These are phyloP conservation scores for Metschnikowia gruessii DNA, from an alignment of 805 yeast genomes.

Conservation along the genomic window DNA sequence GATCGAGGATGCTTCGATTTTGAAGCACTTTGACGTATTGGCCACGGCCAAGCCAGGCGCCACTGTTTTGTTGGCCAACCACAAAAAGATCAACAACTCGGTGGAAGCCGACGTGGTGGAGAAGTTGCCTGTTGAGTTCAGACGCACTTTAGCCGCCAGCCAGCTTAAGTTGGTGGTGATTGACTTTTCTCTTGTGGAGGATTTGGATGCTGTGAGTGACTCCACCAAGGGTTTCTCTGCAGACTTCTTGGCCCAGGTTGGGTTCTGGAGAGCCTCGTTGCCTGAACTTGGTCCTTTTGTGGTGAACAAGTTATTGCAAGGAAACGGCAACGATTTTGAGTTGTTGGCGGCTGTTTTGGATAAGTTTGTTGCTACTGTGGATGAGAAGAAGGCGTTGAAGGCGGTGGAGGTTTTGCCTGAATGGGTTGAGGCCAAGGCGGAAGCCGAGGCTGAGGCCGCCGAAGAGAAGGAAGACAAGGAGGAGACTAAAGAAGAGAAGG, in stretches of 20 bases:
- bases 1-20: conserved; percentile 57
- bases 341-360: conserved; percentile 69
- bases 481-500: conserved; percentile 20
- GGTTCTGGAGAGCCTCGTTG: conserved; percentile 71
- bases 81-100: conserved; percentile 33
- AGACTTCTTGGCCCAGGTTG: conserved; percentile 72
- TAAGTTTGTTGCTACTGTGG: conserved; percentile 58
- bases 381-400: conserved; percentile 43
- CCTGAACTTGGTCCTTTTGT: conserved; percentile 62
- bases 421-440: conserved; percentile 29
- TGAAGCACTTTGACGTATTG: conserved; percentile 59
- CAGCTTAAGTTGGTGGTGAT: conserved; percentile 52
- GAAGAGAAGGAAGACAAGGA: conserved; percentile 8
- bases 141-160: conserved; percentile 51
- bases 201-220: conserved; percentile 45
- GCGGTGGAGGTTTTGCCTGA: conserved; percentile 32
- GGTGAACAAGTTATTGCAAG: conserved; percentile 74
- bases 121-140: conserved; percentile 51
- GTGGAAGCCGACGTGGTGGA: conserved; percentile 51
- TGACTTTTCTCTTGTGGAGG: conserved; percentile 63
- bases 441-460: too few species aligned
- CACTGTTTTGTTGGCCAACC: conserved; percentile 42
- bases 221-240: conserved; percentile 71
- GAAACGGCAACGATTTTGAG: conserved; percentile 81
- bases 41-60: conserved; percentile 58